Conservation (phyloP, 768 basidiomycete species). For the Mrakia gelida region DNA sequence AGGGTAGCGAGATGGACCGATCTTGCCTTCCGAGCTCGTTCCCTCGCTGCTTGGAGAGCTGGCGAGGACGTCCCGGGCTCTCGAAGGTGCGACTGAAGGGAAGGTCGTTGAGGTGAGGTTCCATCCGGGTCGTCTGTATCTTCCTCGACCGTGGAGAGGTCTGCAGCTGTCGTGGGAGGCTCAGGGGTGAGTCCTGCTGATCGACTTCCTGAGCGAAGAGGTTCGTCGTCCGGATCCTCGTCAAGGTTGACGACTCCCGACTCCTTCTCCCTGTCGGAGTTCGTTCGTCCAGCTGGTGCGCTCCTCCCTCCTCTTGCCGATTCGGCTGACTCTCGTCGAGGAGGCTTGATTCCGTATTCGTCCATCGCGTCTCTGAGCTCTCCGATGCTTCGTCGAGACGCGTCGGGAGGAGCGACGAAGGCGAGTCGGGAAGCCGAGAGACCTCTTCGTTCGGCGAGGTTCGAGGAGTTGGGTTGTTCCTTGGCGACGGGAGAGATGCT, state of each 20-base stretch:
- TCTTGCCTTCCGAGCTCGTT: constrained; percentile 22
- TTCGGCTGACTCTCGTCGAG: neutral
- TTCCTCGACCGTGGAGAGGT: neutral
- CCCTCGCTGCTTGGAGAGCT: constrained; percentile 19
- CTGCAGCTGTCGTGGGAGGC: neutral
- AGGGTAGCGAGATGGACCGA: constrained; percentile 13
- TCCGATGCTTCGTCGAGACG: constrained; percentile 52
- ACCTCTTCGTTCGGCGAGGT: constrained; percentile 7
- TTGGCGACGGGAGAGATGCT: neutral
- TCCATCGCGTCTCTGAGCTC: constrained; percentile 43
- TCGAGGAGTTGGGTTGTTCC: neutral
- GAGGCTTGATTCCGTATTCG: neutral
- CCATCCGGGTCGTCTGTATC: neutral
- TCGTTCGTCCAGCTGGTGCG: neutral
- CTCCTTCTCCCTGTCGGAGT: constrained; percentile 11
- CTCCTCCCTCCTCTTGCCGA: neutral
- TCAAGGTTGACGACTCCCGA: constrained; percentile 12
- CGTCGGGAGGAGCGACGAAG: constrained; percentile 69
- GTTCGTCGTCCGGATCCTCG: neutral
- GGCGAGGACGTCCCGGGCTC: constrained; percentile 12
- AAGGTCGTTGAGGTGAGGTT: neutral
- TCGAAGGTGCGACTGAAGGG: neutral
- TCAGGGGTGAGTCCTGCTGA: neutral
- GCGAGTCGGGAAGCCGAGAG: constrained; percentile 5
- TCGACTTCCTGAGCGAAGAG: neutral